These are phyloP conservation scores for Sclerotinia subarctica DNA, from an alignment of 2,329 filamentous ascomycete genomes.

Conservation along the genomic window DNA sequence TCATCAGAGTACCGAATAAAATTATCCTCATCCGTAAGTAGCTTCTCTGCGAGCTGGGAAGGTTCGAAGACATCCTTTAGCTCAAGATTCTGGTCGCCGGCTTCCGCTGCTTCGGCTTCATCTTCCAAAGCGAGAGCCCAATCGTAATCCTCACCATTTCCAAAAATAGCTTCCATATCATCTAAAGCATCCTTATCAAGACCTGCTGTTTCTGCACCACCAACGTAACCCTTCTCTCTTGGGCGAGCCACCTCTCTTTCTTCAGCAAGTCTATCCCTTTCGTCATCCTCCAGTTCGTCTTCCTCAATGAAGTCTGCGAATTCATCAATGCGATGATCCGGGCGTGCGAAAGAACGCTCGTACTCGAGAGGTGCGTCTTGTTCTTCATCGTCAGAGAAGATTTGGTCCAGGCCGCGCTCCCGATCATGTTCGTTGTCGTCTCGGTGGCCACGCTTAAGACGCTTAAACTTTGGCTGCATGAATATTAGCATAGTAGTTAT, in stretches of 20 bases:
- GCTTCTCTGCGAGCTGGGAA: constrained; percentile 87
- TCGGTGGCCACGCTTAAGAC: constrained; percentile 86
- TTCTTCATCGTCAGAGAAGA: constrained; percentile 94
- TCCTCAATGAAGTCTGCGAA: constrained; percentile 97
- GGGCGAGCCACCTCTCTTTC: constrained; percentile 87
- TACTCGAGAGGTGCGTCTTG: constrained; percentile 54
- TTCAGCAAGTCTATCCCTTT: constrained; percentile 73
- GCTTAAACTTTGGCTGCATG: constrained; percentile 82
- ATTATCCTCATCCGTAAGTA: constrained; percentile 95
- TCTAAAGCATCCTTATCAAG: constrained; percentile 90
- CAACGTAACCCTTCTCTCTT: constrained; percentile 63
- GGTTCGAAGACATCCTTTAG: constrained; percentile 98
- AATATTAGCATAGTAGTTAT: constrained; percentile 27
- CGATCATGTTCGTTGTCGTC: constrained; percentile 66
- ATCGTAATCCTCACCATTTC: constrained; percentile 91
- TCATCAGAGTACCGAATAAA: constrained; percentile 83
- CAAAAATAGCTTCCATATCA: constrained; percentile 95
- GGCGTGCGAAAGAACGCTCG: constrained; percentile 40
- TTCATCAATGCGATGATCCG: constrained; percentile 65
- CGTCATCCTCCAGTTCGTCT: constrained; percentile 86
- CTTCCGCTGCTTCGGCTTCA: constrained; percentile 73
- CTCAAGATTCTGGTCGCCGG: constrained; percentile 80
- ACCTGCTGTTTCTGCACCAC: constrained; percentile 74
- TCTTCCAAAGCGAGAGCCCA: constrained; percentile 91
- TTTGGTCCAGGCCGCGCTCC: constrained; percentile 77